These are phyloP conservation scores for Phylloporus gajari DNA, from an alignment of 1,284 basidiomycete species.

Conservation along the genomic window DNA sequence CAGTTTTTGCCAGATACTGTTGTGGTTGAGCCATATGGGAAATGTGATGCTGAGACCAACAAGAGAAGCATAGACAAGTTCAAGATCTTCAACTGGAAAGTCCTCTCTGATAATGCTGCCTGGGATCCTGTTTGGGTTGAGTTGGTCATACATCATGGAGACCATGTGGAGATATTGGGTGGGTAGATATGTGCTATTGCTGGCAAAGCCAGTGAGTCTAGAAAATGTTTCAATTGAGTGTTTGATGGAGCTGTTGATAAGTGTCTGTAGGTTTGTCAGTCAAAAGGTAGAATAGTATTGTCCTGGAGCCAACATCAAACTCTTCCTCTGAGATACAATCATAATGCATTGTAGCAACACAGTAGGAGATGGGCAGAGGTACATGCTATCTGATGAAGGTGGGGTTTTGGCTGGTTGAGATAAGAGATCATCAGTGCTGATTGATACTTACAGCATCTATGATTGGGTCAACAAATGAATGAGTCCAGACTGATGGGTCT, in stretches of 20 bases:
- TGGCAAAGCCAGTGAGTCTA: slow-evolving; percentile 28
- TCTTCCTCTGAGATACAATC: slow-evolving; percentile 26
- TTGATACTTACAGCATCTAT: too few species aligned
- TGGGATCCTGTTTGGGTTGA: slow-evolving; percentile 33
- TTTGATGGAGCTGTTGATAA: slow-evolving; percentile 23
- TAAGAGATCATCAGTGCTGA: too few species aligned
- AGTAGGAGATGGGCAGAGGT: too few species aligned
- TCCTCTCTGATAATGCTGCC: slow-evolving; percentile 10
- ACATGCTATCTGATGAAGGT: too few species aligned
- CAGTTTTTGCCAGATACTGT: slow-evolving; percentile 28
- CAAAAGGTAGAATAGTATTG: background rate
- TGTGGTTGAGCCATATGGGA: slow-evolving; percentile 36
- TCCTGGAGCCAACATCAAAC: slow-evolving; percentile 29
- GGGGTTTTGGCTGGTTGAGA: too few species aligned
- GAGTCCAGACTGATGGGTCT: too few species aligned
- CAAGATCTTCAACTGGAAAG: slow-evolving; percentile 18
- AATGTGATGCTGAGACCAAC: slow-evolving; percentile 33
- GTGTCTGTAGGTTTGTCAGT: slow-evolving; percentile 18
- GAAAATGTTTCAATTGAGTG: slow-evolving; percentile 27
- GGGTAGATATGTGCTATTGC: slow-evolving; percentile 22
- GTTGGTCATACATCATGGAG: slow-evolving; percentile 33
- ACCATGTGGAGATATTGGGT: slow-evolving; percentile 37
- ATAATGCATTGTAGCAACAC: too few species aligned
- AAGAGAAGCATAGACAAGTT: slow-evolving; percentile 27
- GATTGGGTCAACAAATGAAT: too few species aligned